A percentile compares a stretch with the other conserved stretches of the same genome.
These are phyloP conservation scores for Nidula niveotomentosa DNA, from an alignment of 1,284 basidiomycete genomes.

Conservation along the genomic window DNA sequence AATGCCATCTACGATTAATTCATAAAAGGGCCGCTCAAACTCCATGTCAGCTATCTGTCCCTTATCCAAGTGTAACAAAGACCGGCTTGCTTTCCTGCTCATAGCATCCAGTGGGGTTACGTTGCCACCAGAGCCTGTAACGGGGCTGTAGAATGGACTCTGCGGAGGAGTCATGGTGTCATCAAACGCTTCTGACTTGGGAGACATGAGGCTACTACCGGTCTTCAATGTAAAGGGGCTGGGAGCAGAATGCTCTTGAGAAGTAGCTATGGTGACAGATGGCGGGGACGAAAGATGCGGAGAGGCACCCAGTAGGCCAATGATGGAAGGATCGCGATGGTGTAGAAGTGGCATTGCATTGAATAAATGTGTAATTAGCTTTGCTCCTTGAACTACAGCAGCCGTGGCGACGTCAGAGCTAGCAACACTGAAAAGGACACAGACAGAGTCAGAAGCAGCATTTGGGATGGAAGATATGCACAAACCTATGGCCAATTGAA, in stretches of 20 bases:
- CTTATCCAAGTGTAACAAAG: conserved; percentile 32
- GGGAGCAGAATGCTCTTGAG: neutral
- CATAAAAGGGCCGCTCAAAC: conserved; percentile 82
- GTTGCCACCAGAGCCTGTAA: conserved; percentile 15
- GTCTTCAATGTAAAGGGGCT: too few species aligned
- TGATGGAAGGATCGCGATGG: conserved; percentile 84
- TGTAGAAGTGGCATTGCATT: conserved; percentile 91
- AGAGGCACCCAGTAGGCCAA: conserved; percentile 82
- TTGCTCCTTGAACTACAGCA: conserved; percentile 70
- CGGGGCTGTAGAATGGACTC: conserved; percentile 35
- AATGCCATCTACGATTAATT: conserved; percentile 88
- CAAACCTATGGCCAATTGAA: conserved; percentile 85
- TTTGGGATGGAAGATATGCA: neutral
- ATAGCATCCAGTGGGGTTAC: conserved; percentile 17
- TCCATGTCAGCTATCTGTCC: conserved; percentile 39
- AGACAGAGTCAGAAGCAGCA: neutral
- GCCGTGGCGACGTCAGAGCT: conserved; percentile 57
- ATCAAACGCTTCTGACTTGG: conserved; percentile 62
- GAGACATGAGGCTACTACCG: neutral
- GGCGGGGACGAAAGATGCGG: conserved; percentile 49
- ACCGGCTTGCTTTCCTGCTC: conserved; percentile 23
- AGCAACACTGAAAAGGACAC: conserved; percentile 39
- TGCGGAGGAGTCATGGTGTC: conserved; percentile 60
- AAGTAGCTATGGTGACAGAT: conserved; percentile 1
- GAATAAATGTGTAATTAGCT: conserved; percentile 89